Conservation (phyloP, 1,139 yeast species). For the Barnettozyma hawaiiensis region DNA sequence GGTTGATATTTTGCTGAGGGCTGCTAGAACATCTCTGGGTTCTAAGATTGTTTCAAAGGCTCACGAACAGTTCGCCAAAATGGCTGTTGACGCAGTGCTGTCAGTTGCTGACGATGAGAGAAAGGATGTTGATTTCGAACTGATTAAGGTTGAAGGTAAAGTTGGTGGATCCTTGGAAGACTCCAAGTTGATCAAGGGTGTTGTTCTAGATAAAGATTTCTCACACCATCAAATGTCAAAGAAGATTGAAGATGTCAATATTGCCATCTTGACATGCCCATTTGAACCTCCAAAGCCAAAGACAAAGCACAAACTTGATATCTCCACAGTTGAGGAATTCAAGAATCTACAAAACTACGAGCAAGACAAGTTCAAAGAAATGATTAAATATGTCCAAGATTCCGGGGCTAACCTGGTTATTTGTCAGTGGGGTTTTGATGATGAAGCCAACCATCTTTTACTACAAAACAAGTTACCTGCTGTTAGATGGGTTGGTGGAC, state of each 20-base stretch:
- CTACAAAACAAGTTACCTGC: constrained; percentile 88
- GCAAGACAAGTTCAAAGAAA: constrained; percentile 81
- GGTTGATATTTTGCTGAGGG: constrained; percentile 62
- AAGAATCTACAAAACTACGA: constrained; percentile 86
- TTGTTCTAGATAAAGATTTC: constrained; percentile 90
- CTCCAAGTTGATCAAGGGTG: constrained; percentile 81
- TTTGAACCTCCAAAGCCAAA: constrained; percentile 99
- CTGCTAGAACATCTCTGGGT: constrained; percentile 93
- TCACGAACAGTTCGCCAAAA: constrained; percentile 88
- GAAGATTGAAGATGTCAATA: constrained; percentile 67
- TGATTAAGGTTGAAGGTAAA: constrained; percentile 92
- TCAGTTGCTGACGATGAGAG: constrained; percentile 89
- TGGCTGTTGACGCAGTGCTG: constrained; percentile 95
- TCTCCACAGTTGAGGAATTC: constrained; percentile 88
- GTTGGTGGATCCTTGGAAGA: constrained; percentile 92
- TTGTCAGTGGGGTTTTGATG: constrained; percentile 99
- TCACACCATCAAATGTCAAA: constrained; percentile 99
- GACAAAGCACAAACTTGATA: constrained; percentile 95
- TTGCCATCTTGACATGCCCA: constrained; percentile 96
- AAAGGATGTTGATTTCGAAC: constrained; percentile 93
- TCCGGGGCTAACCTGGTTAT: constrained; percentile 96
- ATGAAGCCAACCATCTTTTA: constrained; percentile 93
- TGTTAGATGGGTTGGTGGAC: constrained; percentile 98
- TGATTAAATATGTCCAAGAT: constrained; percentile 81
- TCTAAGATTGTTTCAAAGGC: constrained; percentile 93